Evolutionary conservation across 768 basidiomycete species (phyloP).

Genomic region (Calocybe gangraenosa): DNA sequence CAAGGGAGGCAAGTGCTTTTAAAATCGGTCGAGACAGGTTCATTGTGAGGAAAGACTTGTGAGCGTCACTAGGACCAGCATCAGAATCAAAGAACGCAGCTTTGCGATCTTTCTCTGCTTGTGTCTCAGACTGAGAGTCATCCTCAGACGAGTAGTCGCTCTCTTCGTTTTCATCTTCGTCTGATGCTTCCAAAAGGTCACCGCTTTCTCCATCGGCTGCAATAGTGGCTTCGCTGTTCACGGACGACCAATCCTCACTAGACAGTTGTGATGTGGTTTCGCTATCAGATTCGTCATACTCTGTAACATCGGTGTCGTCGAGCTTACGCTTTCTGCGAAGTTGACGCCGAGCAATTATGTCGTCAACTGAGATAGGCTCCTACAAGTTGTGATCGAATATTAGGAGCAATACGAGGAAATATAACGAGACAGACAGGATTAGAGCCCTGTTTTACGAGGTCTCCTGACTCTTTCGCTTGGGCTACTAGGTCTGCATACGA

Average conservation of each 20-base stretch:
- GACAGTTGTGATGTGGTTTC: slow-evolving; percentile 22
- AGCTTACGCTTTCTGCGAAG: slow-evolving; percentile 65
- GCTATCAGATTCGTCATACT: slow-evolving; percentile 28
- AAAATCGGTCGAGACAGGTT: slow-evolving; percentile 93
- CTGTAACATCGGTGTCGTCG: slow-evolving; percentile 31
- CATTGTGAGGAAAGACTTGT: slow-evolving; percentile 86
- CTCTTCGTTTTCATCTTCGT: slow-evolving; percentile 31
- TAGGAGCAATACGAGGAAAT: neutral
- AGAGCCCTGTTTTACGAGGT: slow-evolving; percentile 56
- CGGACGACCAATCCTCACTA: slow-evolving; percentile 2
- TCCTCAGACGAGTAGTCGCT: slow-evolving; percentile 26
- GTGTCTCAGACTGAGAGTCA: slow-evolving; percentile 52
- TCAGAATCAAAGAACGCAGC: slow-evolving; percentile 82
- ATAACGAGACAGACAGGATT: slow-evolving; percentile 48
- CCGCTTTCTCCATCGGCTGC: slow-evolving; percentile 26
- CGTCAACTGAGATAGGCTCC: slow-evolving; percentile 85
- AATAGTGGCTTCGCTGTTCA: slow-evolving; percentile 23
- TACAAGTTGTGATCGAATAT: slow-evolving; percentile 23
- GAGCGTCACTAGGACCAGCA: slow-evolving; percentile 41
- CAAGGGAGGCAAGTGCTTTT: slow-evolving; percentile 81
- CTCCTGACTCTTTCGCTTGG: slow-evolving; percentile 36
- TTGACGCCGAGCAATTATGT: slow-evolving; percentile 79
- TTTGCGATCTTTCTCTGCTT: slow-evolving; percentile 72
- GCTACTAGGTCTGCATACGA: slow-evolving; percentile 56
- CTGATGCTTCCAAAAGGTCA: slow-evolving; percentile 23